Conservation (phyloP, 306 rosid species). For the Prunus kanzakura region DNA sequence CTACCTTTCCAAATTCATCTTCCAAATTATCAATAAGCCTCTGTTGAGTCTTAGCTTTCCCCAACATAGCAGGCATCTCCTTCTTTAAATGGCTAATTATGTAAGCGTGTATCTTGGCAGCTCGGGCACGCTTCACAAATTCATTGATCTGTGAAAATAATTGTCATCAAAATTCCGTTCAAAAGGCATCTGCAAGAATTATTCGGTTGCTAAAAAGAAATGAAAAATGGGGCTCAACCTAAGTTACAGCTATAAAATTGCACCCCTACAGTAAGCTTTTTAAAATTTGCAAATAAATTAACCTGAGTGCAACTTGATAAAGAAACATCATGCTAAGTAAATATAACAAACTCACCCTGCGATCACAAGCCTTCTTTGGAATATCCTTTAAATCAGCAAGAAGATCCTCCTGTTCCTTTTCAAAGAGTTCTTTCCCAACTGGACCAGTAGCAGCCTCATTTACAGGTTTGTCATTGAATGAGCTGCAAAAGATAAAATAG, state of each 20-base stretch:
- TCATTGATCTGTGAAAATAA: constrained; percentile 70
- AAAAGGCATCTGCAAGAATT: neutral
- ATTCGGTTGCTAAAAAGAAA: neutral
- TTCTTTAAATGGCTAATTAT: constrained; percentile 83
- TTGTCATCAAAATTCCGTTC: neutral
- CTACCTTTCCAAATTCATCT: constrained; percentile 78
- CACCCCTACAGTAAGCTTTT: neutral
- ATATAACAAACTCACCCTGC: constrained; percentile 55
- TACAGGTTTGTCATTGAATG: constrained; percentile 82
- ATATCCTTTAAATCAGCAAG: constrained; percentile 85
- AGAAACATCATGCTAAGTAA: neutral
- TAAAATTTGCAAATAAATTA: neutral
- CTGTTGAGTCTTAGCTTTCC: constrained; percentile 84
- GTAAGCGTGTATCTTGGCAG: constrained; percentile 85
- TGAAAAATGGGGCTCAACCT: neutral
- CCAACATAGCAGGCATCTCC: constrained; percentile 90
- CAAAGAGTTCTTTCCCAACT: constrained; percentile 84
- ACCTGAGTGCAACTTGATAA: neutral
- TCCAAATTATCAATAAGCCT: constrained; percentile 68
- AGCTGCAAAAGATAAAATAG: constrained; percentile 42
- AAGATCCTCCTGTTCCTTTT: constrained; percentile 88
- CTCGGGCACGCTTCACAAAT: constrained; percentile 89
- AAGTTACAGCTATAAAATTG: too few species aligned
- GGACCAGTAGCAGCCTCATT: constrained; percentile 51
- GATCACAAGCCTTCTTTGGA: constrained; percentile 94